Evolutionary conservation across 768 basidiomycete genomes (phyloP).

Genomic region (Termitomyces sp.): DNA sequence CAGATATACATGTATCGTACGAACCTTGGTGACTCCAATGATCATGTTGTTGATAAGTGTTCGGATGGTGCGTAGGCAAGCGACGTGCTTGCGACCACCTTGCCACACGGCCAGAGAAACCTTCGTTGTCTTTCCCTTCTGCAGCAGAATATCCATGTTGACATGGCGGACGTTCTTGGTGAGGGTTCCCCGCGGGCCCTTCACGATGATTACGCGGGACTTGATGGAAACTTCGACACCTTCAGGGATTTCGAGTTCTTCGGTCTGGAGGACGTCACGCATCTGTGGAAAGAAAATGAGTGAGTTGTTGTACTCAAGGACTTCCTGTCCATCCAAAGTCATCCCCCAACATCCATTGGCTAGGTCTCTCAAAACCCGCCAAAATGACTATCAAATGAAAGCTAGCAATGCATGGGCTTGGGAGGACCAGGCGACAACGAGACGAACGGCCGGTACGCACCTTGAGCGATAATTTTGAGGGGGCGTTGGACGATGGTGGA

Average conservation of each 20-base stretch:
- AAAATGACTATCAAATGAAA: conserved; percentile 20
- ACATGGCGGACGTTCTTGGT: conserved; percentile 91
- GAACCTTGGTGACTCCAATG: conserved; percentile 90
- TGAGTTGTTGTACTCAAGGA: conserved; percentile 29
- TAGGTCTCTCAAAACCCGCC: conserved; percentile 10
- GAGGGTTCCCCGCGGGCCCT: conserved; percentile 89
- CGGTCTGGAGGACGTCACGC: conserved; percentile 90
- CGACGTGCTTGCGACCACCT: conserved; percentile 96
- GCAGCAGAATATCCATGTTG: conserved; percentile 86
- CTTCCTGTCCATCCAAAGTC: conserved; percentile 31
- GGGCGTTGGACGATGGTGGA: conserved; percentile 23
- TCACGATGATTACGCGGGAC: conserved; percentile 86
- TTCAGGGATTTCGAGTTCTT: conserved; percentile 87
- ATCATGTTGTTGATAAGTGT: conserved; percentile 97
- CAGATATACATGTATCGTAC: conserved; percentile 8
- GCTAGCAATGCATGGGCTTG: conserved; percentile 7
- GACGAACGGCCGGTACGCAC: conserved; percentile 25
- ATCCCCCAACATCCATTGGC: conserved; percentile 15
- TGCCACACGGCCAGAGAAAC: conserved; percentile 97
- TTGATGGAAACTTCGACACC: conserved; percentile 85
- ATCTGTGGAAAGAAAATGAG: conserved; percentile 49
- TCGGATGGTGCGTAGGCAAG: conserved; percentile 94
- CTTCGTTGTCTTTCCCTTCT: conserved; percentile 73
- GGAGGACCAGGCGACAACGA: conserved; percentile 12
- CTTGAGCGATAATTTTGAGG: conserved; percentile 36